A percentile compares a stretch with the other conserved stretches of the same genome.
Conservation (phyloP, 352 stramenopile genomes). For the Phytophthora sojae region DNA sequence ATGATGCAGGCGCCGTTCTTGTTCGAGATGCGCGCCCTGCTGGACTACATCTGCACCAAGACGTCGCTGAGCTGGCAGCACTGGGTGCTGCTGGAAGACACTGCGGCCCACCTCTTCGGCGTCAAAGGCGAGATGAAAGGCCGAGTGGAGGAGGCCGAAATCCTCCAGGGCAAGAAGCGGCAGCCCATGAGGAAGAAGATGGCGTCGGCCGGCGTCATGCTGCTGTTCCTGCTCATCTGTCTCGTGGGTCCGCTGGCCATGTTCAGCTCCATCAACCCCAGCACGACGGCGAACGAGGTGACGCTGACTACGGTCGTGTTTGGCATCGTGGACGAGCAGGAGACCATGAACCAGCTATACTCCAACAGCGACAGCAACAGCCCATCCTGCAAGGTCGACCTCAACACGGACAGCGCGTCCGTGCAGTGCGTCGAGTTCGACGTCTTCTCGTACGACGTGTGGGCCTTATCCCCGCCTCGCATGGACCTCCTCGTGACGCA, state of each 20-base stretch:
- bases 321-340: constrained; percentile 76
- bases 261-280: constrained; percentile 90
- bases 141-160: constrained; percentile 66
- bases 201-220: constrained; percentile 77
- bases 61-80: constrained; percentile 84
- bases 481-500: constrained; percentile 74
- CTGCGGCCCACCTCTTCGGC: constrained; percentile 76
- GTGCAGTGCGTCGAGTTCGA: constrained; percentile 85
- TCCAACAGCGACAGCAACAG: constrained; percentile 80
- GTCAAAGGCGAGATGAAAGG: constrained; percentile 86
- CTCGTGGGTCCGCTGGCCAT: constrained; percentile 79
- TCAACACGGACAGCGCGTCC: constrained; percentile 74
- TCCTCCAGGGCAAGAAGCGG: constrained; percentile 83
- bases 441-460: constrained; percentile 79
- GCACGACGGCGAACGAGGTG: constrained; percentile 75
- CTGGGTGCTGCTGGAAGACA: constrained; percentile 88
- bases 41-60: constrained; percentile 90
- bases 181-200: constrained; percentile 76
- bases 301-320: constrained; percentile 70
- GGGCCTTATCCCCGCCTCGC: constrained; percentile 75
- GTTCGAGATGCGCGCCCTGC: constrained; percentile 88
- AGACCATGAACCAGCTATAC: constrained; percentile 82
- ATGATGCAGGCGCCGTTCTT: constrained; percentile 86
- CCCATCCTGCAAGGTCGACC: constrained; percentile 61
- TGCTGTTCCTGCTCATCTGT: constrained; percentile 81